Evolutionary conservation across 345 rosid species (phyloP).

Genomic region (Camelina neglecta): DNA sequence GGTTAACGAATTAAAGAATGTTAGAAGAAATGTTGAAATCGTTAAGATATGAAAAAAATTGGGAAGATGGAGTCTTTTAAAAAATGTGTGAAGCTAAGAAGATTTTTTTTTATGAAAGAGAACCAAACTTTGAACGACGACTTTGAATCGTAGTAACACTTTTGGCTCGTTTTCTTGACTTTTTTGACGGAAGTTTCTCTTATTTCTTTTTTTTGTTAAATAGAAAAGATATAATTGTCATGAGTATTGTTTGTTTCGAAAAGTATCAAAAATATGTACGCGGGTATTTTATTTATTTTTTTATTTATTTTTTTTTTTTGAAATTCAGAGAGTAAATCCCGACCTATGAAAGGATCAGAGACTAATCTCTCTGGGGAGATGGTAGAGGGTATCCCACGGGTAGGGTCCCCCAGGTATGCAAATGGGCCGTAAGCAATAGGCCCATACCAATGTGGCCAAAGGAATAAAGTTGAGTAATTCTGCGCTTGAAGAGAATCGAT

Average conservation of each 20-base stretch:
- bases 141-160: conserved; percentile 39
- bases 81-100: conserved; percentile 34
- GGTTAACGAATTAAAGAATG: conserved; percentile 39
- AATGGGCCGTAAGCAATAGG: too few species aligned
- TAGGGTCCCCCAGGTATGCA: too few species aligned
- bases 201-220: too few species aligned
- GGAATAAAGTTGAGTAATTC: too few species aligned
- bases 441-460: too few species aligned
- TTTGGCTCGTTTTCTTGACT: conserved; percentile 34
- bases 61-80: conserved; percentile 25
- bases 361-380: too few species aligned
- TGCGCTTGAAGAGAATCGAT: too few species aligned
- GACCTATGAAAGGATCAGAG: too few species aligned
- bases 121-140: conserved; percentile 46
- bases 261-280: conserved; percentile 25
- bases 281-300: conserved; percentile 20
- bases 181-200: conserved; percentile 5
- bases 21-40: conserved; percentile 31
- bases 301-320: too few species aligned
- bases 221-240: not conserved
- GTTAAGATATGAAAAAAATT: conserved; percentile 14
- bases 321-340: too few species aligned
- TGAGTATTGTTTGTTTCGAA: conserved; percentile 31
- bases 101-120: conserved; percentile 5
- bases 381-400: too few species aligned